Evolutionary conservation across 345 rosid genomes (phyloP), one percentile per base, ranked within the genome.

Genomic region (Barbarea vulgaris): DNA sequence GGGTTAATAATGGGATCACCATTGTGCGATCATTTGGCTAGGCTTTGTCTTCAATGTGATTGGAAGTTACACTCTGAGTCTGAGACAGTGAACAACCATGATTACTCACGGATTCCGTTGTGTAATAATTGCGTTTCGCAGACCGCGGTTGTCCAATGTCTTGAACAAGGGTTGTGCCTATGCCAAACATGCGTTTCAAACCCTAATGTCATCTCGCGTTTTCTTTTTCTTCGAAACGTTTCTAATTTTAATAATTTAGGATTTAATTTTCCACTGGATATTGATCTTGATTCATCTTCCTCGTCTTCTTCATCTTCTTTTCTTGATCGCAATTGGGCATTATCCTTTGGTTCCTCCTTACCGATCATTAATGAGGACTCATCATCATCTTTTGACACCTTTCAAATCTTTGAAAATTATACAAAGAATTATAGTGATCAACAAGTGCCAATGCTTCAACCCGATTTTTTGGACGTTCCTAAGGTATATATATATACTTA

Each of bases 131-230:
- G 66, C 30, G 72, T 22, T 46, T 56, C 41, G 5, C 27, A 33
- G 19, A 13, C 65, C 9, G 71, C 72, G 37, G 18, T 9, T 74
- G 48, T n/a, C 8, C 64, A 31, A 27, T 73, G 15, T 10, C 47
- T 54, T 53, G 55, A 54, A 1, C 56, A 24, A 74, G 65, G 77
- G 7, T 22, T 64, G 12, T 22, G 3, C 15, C 34, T 54, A 17
- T 74, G 72, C 66, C 66, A 41, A 56, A 65, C 59, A 48, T 74
- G 71, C 42, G 11, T 33, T 56, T 22, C 58, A 65, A 47, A 56
- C 31, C 55, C 63, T 34, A 53, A 41, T 42, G 19, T 31, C 10
- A 6, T 11, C 4, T 30, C 74, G 1, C 46, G 17, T 31, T 31
- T 9, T 31, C n/a, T 30, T 15, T 18, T 10, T 19, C 30, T 22